These are phyloP conservation scores for Lactarius quietus DNA, from an alignment of 768 basidiomycete species.

Conservation along the genomic window DNA sequence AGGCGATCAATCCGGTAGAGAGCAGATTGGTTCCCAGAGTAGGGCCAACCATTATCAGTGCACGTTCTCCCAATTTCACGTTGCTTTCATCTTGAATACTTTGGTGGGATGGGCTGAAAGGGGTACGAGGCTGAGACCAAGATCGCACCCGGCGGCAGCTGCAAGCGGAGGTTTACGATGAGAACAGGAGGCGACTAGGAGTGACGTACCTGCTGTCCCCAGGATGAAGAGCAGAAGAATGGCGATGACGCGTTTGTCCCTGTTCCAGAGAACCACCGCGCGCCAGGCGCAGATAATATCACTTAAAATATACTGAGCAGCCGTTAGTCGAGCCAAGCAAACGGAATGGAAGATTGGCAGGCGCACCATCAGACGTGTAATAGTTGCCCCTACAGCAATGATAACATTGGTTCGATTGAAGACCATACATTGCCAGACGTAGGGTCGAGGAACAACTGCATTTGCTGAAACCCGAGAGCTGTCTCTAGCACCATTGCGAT, in stretches of 20 bases:
- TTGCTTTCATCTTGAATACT: slow-evolving; percentile 5
- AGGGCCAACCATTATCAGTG: slow-evolving; percentile 11
- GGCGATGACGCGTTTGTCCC: slow-evolving; percentile 14
- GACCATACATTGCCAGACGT: slow-evolving; percentile 11
- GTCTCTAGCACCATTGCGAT: slow-evolving; percentile 16
- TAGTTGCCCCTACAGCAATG: not conserved
- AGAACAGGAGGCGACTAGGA: not conserved
- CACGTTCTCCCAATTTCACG: slow-evolving; percentile 4
- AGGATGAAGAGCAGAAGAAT: slow-evolving; percentile 16
- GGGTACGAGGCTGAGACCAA: slow-evolving; percentile 7
- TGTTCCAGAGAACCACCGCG: slow-evolving; percentile 19
- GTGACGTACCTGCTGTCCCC: slow-evolving; percentile 5
- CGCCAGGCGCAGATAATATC: slow-evolving; percentile 22
- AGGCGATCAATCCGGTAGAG: slow-evolving; percentile 18
- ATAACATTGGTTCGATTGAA: slow-evolving; percentile 2
- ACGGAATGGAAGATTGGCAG: not conserved
- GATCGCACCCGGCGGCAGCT: slow-evolving; percentile 13
- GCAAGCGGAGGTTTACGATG: not conserved
- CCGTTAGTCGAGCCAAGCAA: not conserved
- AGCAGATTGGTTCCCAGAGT: slow-evolving; percentile 18
- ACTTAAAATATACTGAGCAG: slow-evolving; percentile 15
- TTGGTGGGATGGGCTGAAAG: slow-evolving; percentile 10
- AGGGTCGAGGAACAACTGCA: slow-evolving; percentile 3
- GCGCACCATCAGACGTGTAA: slow-evolving; percentile 15
- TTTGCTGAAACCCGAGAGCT: slow-evolving; percentile 13